phyloP scores from a whole-genome alignment of 129 eudicot genomes.

The Arctium minus region DNA sequence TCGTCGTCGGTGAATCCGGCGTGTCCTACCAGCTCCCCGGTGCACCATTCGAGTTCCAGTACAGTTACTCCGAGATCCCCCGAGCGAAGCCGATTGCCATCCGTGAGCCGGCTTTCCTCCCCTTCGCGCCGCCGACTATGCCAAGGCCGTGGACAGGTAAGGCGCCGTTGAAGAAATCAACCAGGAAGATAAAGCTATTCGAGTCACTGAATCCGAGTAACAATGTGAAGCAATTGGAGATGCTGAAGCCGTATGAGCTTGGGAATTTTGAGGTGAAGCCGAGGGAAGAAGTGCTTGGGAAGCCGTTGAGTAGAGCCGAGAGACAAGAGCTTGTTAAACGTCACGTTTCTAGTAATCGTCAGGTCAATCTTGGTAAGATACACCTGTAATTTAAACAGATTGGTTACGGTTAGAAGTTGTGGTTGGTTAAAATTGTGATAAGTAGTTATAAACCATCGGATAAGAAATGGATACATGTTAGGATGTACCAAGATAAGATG shows the following conservation, averaged over 20 bases:
- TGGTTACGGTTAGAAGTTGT: not conserved
- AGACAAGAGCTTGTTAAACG: conserved; percentile 53
- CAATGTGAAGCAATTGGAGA: conserved; percentile 31
- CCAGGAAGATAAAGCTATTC: conserved; percentile 60
- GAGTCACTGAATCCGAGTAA: conserved; percentile 32
- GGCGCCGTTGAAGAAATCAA: conserved; percentile 74
- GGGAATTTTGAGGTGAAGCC: conserved; percentile 46
- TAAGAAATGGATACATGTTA: too few relatives aligned
- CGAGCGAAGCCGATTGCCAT: conserved; percentile 78
- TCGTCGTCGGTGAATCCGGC: conserved; percentile 73
- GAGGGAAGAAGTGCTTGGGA: conserved; percentile 74
- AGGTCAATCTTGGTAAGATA: conserved; percentile 81
- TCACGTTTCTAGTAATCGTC: conserved; percentile 55
- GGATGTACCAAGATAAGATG: too few relatives aligned
- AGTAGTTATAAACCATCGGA: too few relatives aligned
- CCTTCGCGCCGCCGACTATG: conserved; percentile 94
- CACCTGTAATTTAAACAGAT: not conserved
- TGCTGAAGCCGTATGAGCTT: conserved; percentile 45
- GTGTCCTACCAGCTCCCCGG: conserved; percentile 85
- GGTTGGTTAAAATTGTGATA: too few relatives aligned
- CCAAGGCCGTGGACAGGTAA: conserved; percentile 98
- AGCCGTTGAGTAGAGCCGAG: conserved; percentile 63
- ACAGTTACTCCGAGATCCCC: conserved; percentile 84
- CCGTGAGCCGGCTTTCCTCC: conserved; percentile 93
- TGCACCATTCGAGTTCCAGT: conserved; percentile 90